Base-by-base conservation (phyloP, 1,139 yeast genomes). In the Suzukiozyma palmioleophila region DNA sequence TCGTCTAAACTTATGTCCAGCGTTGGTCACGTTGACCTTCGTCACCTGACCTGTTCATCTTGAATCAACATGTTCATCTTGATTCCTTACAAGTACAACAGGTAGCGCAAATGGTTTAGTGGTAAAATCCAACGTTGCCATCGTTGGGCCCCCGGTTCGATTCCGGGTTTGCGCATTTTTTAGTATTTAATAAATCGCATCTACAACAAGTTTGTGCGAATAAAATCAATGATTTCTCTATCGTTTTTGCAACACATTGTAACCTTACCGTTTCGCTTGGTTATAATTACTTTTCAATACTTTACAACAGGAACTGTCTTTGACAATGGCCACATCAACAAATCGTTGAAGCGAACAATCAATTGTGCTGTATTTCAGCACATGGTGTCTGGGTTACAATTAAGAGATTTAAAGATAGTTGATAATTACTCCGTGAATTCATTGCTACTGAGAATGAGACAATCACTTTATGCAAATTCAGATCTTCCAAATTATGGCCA, bases 401-500 rank as follows among this genome's bases (percentile, higher is more conserved):
- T 28, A 8, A 13, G 9, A n/a, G 31, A 28, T 13, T 28, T 28
- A 8, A 28, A 13, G 14, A 13, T 28, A 3, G 31, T 28, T 28
- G 31, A 28, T 13, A 14, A n/a, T 5, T 28, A 28, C n/a, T 12
- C 31, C n/a, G 31, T 13, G 10, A 28, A 28, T 15, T 8, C 31
- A 8, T 28, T 28, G 16, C 10, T 28, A 8, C 14, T 28, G 31
- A 28, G n/a, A 28, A 12, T 28, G 12, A 28, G 10, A 8, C 3
- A n/a, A 28, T n/a, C 14, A 8, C n/a, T 8, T 12, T 8, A 28
- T 13, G 10, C 31, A 13, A n/a, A 28, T n/a, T 28, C 31, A 8
- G 31, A 28, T 28, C 14, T 59, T 14, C 62, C 65, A 4, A 57
- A 59, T 10, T 69, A 57, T 42, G 75, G 75, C 8, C 56, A 59